These are phyloP conservation scores for Fragaria nilgerrensis DNA, from an alignment of 306 rosid genomes.

Conservation along the genomic window DNA sequence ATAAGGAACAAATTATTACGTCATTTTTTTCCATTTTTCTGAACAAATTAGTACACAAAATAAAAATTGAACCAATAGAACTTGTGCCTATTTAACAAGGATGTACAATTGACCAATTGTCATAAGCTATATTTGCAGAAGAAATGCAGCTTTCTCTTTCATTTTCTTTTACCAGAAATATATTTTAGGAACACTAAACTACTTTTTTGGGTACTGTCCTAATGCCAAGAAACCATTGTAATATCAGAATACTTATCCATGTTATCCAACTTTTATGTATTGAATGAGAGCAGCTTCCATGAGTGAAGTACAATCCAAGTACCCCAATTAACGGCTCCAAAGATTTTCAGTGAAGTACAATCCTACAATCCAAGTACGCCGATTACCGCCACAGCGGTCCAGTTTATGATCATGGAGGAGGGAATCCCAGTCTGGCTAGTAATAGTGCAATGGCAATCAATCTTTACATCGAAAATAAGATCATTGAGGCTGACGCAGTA, in stretches of 20 bases:
- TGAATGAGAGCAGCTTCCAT: background rate
- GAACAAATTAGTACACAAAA: background rate
- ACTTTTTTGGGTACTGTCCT: too few species aligned
- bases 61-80: too few species aligned
- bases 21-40: too few species aligned
- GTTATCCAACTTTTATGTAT: background rate
- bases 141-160: background rate
- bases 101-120: background rate
- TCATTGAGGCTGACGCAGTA: conserved; percentile 26
- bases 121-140: background rate
- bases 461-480: conserved; percentile 31
- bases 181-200: too few species aligned
- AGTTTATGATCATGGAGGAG: conserved; percentile 18
- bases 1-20: too few species aligned
- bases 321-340: too few species aligned
- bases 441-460: conserved; percentile 32
- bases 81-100: background rate
- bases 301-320: too few species aligned
- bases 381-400: too few species aligned
- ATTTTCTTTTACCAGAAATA: too few species aligned
- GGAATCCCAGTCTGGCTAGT: conserved; percentile 37
- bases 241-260: background rate
- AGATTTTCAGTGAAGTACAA: too few species aligned
- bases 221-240: too few species aligned
- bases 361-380: too few species aligned